Evolutionary conservation across 1,284 basidiomycete genomes (phyloP), one percentile per base, ranked within the genome.

Genomic region (Pulveroboletus ridleyi): DNA sequence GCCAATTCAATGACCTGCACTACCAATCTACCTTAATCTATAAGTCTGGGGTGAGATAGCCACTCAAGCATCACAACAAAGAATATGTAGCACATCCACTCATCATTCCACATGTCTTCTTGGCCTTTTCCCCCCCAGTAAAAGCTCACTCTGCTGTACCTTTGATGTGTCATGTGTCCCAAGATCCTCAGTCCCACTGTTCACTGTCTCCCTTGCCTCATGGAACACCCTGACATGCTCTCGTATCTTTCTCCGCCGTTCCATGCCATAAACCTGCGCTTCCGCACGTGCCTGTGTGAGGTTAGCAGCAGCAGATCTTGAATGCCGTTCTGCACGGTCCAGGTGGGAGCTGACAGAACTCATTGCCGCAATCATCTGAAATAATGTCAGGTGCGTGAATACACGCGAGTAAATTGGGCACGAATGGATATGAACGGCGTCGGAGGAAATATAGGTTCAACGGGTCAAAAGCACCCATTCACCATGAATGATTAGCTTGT

Each of bases 201-300:
- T 23, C 39, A 11, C 25, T 4, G 29, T 55, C 53, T 63, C 56
- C 25, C 35, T 42, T 42, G 15, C 33, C 1, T 56, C 72, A 25
- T 58, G 63, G 29, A 62, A 68, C 10, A 57, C 78, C 54, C 71
- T 72, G 22, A 84, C 80, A 4, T 76, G 76, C 58, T 74, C 72
- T 22, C 76, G 73, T 64, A 85, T 83, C 63, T 78, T 76, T 63
- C 66, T 67, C 23, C 84, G 74, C 23, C 81, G 72, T 64, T 82
- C 79, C 54, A 72, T 68, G 3, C 83, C 83, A 68, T 75, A 74
- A 60, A 79, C 74, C 44, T 77, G 73, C 18, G 81, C 83, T 23
- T 82, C 83, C 20, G 71, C 69, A 20, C 82, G 73, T 7, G 83
- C 83, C 58, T 78, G 75, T 1, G 81, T 77, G 11, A 85, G 77